Evolutionary conservation across 257 asterid genomes (phyloP), one percentile per base, ranked within the genome.

Genomic region (Plantago major): DNA sequence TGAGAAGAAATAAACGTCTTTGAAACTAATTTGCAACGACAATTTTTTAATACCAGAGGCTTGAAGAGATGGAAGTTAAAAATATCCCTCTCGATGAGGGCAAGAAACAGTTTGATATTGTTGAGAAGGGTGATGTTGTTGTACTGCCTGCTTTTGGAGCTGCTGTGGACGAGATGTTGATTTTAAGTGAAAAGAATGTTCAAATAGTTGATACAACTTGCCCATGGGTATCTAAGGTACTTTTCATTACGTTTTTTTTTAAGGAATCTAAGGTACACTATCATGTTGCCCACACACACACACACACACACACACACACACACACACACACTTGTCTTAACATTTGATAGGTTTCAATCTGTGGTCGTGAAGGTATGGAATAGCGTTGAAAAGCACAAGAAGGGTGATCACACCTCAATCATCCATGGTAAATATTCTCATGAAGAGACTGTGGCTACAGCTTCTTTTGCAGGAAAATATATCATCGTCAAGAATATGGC

Each of bases 201-300:
- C 97, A 93, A 73, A 87, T 93, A 70, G 94, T 93, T 58, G 97
- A 93, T 78, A 89, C 99, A 44, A 93, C 99, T 69, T 93, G 97
- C 84, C 97, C 97, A 14, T 93, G 99, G 99, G 99, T 89, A 53
- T 79, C 93, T 40, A 89, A 89, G 96, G 97, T 93, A 81, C 43
- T n/a, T n/a, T n/a, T n/a, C n/a, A n/a, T n/a, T n/a, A n/a, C n/a
- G n/a, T n/a, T n/a, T n/a, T n/a, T n/a, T n/a, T n/a, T n/a, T n/a
- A n/a, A n/a, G n/a, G n/a, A n/a, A n/a, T n/a, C n/a, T n/a, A n/a
- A n/a, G n/a, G n/a, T n/a, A n/a, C n/a, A n/a, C n/a, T n/a, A n/a
- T n/a, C n/a, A n/a, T n/a, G n/a, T n/a, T n/a, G n/a, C n/a, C n/a
- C n/a, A n/a, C n/a, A n/a, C n/a, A n/a, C n/a, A n/a, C n/a, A n/a